A percentile compares a stretch with the other conserved stretches of the same genome.
These are phyloP conservation scores for Paraurostyla sp. DNA, from an alignment of 73 alveolate genomes.

Conservation along the genomic window DNA sequence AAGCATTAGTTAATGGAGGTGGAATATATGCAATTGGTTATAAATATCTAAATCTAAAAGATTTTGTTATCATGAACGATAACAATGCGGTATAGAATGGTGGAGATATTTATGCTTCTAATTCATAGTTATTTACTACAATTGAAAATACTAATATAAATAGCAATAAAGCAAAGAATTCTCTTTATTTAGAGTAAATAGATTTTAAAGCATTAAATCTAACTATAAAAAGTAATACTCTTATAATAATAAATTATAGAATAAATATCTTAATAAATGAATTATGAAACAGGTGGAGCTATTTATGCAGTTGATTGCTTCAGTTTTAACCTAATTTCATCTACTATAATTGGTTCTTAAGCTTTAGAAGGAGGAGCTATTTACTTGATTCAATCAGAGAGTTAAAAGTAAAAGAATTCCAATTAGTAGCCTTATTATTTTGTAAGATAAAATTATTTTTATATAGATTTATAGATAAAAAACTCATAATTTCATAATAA, in stretches of 20 bases:
- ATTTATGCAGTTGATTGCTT: not conserved
- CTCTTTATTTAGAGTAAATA: not conserved
- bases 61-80: not conserved
- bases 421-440: not conserved
- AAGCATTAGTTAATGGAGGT: slow-evolving; percentile 19
- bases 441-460: not conserved
- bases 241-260: no score
- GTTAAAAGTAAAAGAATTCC: not conserved
- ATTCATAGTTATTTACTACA: not conserved
- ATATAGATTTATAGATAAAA: not conserved
- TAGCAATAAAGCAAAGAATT: not conserved
- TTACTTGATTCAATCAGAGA: not conserved
- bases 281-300: not conserved
- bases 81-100: slow-evolving; percentile 3
- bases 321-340: not conserved
- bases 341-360: not conserved
- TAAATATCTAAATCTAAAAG: not conserved
- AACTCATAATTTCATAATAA: not conserved
- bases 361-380: not conserved
- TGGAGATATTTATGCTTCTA: slow-evolving; percentile 12
- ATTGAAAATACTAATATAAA: not conserved
- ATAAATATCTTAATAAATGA: no score
- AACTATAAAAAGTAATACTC: no score
- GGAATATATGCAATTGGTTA: slow-evolving; percentile 39
- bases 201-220: no score